phyloP scores from a whole-genome alignment of 2,329 filamentous ascomycete species.

The Xylariaceae sp. region DNA sequence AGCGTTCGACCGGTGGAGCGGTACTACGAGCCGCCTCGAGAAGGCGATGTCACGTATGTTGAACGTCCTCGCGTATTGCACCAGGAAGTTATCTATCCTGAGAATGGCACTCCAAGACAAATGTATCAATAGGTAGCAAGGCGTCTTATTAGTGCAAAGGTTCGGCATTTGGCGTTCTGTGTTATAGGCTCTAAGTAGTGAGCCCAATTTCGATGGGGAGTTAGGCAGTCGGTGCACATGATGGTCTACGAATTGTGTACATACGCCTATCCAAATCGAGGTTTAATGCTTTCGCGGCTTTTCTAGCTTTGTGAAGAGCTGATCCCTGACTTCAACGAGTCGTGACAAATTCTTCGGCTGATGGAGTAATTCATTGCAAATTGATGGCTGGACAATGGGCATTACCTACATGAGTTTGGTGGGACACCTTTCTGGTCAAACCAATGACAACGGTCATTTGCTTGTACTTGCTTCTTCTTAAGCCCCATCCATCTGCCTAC shows the following conservation, averaged over 20 bases:
- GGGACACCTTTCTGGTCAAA: no score
- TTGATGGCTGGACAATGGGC: no score
- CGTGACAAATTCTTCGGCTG: no score
- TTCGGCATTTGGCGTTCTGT: constrained; percentile 3
- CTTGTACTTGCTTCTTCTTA: no score
- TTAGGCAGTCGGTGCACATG: not conserved
- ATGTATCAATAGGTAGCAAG: constrained; percentile 26
- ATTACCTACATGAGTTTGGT: no score
- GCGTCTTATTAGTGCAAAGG: not conserved
- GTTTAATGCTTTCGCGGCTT: no score
- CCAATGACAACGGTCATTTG: no score
- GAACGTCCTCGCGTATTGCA: constrained; percentile 38
- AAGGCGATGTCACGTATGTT: constrained; percentile 41
- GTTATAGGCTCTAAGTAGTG: not conserved
- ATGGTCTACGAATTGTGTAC: constrained; percentile 1
- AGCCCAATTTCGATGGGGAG: not conserved
- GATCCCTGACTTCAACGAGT: no score
- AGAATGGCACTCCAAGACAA: constrained; percentile 33
- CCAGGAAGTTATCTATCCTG: constrained; percentile 42
- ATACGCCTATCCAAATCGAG: not conserved
- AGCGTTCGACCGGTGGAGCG: constrained; percentile 38
- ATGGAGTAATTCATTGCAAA: no score
- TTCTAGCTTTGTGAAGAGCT: no score
- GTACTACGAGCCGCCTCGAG: constrained; percentile 38
- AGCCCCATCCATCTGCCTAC: no score